Base-by-base conservation (phyloP, 371 early-diverging fungal species). In the Haplosporangium sp. region DNA sequence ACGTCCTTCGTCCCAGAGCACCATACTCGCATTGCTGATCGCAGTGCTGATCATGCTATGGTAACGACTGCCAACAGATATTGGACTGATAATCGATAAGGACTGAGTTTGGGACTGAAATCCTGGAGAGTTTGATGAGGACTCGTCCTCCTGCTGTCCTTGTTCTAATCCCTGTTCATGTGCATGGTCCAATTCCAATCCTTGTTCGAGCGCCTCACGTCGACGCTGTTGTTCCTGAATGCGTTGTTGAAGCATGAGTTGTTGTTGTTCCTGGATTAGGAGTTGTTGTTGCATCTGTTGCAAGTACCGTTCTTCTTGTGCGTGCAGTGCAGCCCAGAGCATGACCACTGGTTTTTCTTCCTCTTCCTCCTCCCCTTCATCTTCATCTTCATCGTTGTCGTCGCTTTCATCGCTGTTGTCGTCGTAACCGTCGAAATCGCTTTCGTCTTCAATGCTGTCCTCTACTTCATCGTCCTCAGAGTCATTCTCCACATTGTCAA, bases 21-120 rank as follows among this genome's bases (percentile, higher is more conserved):
- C 67, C 77, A 71, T 76, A 18, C 77, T 76, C 3, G 77, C 77
- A 47, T 76, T 76, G 53, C 71, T 70, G 51, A 76, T 76, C 5
- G 64, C 71, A 23, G 40, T 63, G 52, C 67, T 71, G 54, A 76
- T 70, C 71, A 76, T 53, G 48, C 60, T 76, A 13, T 71, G 62
- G 29, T 71, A 71, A 0, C 53, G 48, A 14, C 67, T 58, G 38
- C 70, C 70, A 1, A 66, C 70, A 0, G 66, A 36, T n/a, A 57
- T 58, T 13, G 66, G 47, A 14, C 58, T 43, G 37, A 65, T 51
- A 8, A 52, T 52, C 13, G 69, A 14, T 23, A 59, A 18, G 0
- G 62, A 62, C 41, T 56, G 40, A 1, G 20, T 42, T 14, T 52
- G 48, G 42, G 16, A 3, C 4, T 45, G 36, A 14, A 46, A 0